A percentile compares a stretch with the other conserved stretches of the same genome.
Evolutionary conservation across 495 filamentous ascomycete genomes (phyloP).

Genomic region (Elasticomyces elasticus): DNA sequence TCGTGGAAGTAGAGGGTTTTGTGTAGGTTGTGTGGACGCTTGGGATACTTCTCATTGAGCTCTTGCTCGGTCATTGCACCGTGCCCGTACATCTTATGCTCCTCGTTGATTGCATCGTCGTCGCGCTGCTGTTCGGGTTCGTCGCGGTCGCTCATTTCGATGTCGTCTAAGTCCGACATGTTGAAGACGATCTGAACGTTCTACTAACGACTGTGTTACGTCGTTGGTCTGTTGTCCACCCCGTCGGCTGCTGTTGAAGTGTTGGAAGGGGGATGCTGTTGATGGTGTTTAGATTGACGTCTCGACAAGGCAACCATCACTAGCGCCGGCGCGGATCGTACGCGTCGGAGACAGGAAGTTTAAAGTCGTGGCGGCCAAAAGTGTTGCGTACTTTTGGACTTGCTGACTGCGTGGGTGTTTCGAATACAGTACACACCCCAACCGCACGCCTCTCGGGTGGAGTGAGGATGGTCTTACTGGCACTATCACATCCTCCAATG

Average conservation of each 20-base stretch:
- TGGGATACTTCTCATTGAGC: constrained; percentile 69
- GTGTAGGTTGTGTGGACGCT: constrained; percentile 70
- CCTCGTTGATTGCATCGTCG: constrained; percentile 30
- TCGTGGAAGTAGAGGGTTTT: constrained; percentile 75
- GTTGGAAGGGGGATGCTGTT: no score
- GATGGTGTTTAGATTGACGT: no score
- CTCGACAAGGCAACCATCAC: no score
- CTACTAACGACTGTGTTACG: no score
- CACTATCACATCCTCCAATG: neutral
- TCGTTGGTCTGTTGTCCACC: no score
- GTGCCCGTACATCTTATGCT: constrained; percentile 35
- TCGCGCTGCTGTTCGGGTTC: constrained; percentile 32
- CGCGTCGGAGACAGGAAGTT: no score
- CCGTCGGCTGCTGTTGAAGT: no score
- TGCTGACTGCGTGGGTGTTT: neutral
- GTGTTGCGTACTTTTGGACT: no score
- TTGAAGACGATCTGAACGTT: constrained; percentile 1
- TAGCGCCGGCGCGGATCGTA: no score
- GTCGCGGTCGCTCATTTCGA: constrained; percentile 27
- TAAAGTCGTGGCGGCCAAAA: no score
- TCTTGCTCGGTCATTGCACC: constrained; percentile 40
- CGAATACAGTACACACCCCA: neutral
- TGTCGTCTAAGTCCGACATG: constrained; percentile 25
- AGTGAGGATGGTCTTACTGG: constrained; percentile 5
- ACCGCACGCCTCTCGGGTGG: neutral